Percentiles rank a stretch among this genome's conserved stretches.
phyloP scores from a whole-genome alignment of 495 filamentous ascomycete genomes.

The Durotheca rogersii region DNA sequence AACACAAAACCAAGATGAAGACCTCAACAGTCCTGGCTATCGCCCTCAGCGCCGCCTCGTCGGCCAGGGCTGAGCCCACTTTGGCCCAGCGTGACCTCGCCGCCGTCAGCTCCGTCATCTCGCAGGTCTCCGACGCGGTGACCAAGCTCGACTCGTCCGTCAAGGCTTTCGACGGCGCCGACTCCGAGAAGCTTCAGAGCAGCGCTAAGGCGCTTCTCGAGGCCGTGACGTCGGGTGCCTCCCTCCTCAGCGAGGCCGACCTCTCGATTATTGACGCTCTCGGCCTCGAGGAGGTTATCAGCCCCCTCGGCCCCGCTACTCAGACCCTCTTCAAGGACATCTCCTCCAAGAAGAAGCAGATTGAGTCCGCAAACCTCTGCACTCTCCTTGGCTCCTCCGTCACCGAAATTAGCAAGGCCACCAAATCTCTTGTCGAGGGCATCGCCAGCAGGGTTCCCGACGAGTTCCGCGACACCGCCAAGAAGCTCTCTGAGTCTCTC shows the following conservation, averaged over 20 bases:
- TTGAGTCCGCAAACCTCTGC: slow-evolving; percentile 40
- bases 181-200: slow-evolving; percentile 34
- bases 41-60: slow-evolving; percentile 28
- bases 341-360: slow-evolving; percentile 37
- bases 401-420: slow-evolving; percentile 36
- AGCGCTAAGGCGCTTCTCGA: slow-evolving; percentile 38
- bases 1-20: slow-evolving; percentile 45
- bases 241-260: slow-evolving; percentile 23
- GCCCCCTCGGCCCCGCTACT: slow-evolving; percentile 37
- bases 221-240: slow-evolving; percentile 37
- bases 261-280: slow-evolving; percentile 37
- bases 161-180: slow-evolving; percentile 36
- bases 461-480: slow-evolving; percentile 29
- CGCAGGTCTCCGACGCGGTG: slow-evolving; percentile 36
- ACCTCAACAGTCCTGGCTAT: slow-evolving; percentile 37
- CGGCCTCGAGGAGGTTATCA: slow-evolving; percentile 36
- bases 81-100: slow-evolving; percentile 37
- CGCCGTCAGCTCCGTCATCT: slow-evolving; percentile 36
- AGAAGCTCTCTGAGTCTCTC: slow-evolving; percentile 36
- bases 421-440: slow-evolving; percentile 36
- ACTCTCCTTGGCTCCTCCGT: slow-evolving; percentile 30
- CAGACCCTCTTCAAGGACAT: slow-evolving; percentile 36
- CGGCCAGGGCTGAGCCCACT: slow-evolving; percentile 16
- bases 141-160: slow-evolving; percentile 40
- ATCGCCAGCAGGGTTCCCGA: slow-evolving; percentile 41